Base-by-base conservation (phyloP, 495 filamentous ascomycete species). In the Hypoxylon lienhwacheense region DNA sequence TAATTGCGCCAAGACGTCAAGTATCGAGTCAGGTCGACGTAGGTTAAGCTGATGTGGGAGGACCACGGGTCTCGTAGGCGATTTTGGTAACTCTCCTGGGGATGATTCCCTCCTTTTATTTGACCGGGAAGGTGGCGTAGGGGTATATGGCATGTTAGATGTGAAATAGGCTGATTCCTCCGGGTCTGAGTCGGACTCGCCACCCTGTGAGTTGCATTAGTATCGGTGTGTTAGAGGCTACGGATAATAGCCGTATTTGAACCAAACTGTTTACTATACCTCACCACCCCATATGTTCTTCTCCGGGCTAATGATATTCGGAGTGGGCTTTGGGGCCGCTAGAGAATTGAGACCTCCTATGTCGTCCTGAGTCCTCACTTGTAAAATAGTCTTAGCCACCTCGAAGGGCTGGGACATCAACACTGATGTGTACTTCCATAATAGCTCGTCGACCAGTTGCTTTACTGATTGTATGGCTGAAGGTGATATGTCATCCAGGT, bases 351-450 rank as follows among this genome's bases (percentile, higher is more conserved):
- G 53, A 1, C 71, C 69, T 7, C 72, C 74, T 4, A 70, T 16
- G 36, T 79, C 75, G 50, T 73, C 76, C 57, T 81, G 79, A 26
- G 41, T 68, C 65, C 86, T 84, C 31, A 89, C 84, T 72, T 98
- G 93, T 63, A 97, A 69, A 39, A 97, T 78, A 3, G 82, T 95
- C 81, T 96, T 97, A 61, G 92, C 90, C 48, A 96, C 90, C 71
- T 97, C 91, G 68, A 97, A 96, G 15, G 93, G 93, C 67, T 97
- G 93, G n/a, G 88, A 84, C 55, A 95, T 81, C 57, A 96, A 65
- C 12, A 93, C 81, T 53, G 83, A 84, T 22, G 81, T 83, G 69
- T 98, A 98, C 63, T 90, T 91, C 77, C 89, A 88, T 66, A 91
- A 55, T 40, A 91, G 83, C 61, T 89, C 83, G 65, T 96, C 88